Base-by-base conservation (phyloP, 805 yeast genomes). In the Candida verbasci region DNA sequence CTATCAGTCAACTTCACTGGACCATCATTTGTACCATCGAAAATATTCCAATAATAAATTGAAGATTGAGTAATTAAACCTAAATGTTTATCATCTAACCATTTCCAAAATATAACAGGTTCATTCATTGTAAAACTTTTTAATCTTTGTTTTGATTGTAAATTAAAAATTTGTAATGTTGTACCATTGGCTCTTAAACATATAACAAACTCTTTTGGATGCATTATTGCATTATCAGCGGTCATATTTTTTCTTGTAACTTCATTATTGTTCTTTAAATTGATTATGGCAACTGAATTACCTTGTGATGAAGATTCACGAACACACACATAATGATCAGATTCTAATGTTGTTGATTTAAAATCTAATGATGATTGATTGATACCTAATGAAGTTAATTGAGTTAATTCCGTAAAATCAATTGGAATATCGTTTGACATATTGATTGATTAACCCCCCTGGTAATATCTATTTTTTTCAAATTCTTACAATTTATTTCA, bases 151-250 rank as follows among this genome's bases (percentile, higher is more conserved):
- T 91, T 88, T 21, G 87, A 68, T 37, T 80, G 85, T 50, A 93
- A 73, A 63, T 93, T 86, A 67, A 93, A 94, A 48, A 93, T 86
- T 66, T 88, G 99, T 43, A 93, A 76, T 26, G 96, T 89, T 33
- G 96, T 88, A 48, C 96, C 96, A 55, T 88, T 93, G 29, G 97
- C 97, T 56, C 97, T 78, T 47, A 93, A 77, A 11, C 96, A 87
- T 50, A 93, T 88, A 45, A 89, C 87, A 62, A 83, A 80, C 60
- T 82, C 79, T n/a, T 65, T 55, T 23, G 98, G 97, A 62, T 88
- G 94, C 93, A 93, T 81, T 56, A 93, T 93, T 34, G 97, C 97
- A 44, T 88, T 85, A 64, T 93, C 99, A 30, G 98, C 99, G 38
- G 86, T 76, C 96, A 93, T 93, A 60, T 86, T 84, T 64, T 93